These are phyloP conservation scores for Yamadazyma sp. DNA, from an alignment of 805 yeast species.

Conservation along the genomic window DNA sequence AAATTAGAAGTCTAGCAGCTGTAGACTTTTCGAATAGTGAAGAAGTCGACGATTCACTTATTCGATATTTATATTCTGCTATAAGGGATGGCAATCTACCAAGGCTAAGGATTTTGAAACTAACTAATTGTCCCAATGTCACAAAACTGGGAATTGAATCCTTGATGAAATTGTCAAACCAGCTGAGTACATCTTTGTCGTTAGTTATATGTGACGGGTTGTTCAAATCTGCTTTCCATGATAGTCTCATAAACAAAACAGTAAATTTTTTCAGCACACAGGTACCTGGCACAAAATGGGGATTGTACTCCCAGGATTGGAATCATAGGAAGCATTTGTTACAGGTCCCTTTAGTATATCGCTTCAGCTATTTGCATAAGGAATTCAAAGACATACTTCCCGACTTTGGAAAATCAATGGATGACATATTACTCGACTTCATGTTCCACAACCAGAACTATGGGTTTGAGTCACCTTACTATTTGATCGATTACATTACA, in stretches of 20 bases:
- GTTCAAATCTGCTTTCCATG: slow-evolving; percentile 4
- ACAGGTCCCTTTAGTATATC: slow-evolving; percentile 27
- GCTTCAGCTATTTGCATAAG: slow-evolving; percentile 21
- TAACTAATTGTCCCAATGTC: slow-evolving; percentile 23
- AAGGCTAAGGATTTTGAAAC: slow-evolving; percentile 22
- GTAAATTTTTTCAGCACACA: not conserved
- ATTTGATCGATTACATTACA: slow-evolving; percentile 10
- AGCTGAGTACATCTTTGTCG: slow-evolving; percentile 9
- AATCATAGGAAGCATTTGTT: slow-evolving; percentile 13
- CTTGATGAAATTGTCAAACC: slow-evolving; percentile 10
- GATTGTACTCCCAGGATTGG: slow-evolving; percentile 14
- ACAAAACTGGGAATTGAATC: slow-evolving; percentile 14
- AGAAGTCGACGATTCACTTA: slow-evolving; percentile 30
- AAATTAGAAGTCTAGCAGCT: slow-evolving; percentile 27
- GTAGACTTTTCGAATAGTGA: slow-evolving; percentile 31
- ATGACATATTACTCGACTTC: slow-evolving; percentile 16
- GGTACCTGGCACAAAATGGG: slow-evolving; percentile 28
- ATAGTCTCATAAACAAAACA: not conserved
- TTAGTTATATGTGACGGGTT: slow-evolving; percentile 19
- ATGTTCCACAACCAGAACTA: slow-evolving; percentile 17
- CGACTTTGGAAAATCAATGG: not conserved
- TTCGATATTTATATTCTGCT: slow-evolving; percentile 23
- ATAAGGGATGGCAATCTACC: slow-evolving; percentile 18
- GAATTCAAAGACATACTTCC: slow-evolving; percentile 6
- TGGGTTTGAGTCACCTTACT: slow-evolving; percentile 3